Evolutionary conservation across 2,329 filamentous ascomycete species (phyloP), one percentile per base, ranked within the genome.

Genomic region (Magnaporthiopsis incrustans): DNA sequence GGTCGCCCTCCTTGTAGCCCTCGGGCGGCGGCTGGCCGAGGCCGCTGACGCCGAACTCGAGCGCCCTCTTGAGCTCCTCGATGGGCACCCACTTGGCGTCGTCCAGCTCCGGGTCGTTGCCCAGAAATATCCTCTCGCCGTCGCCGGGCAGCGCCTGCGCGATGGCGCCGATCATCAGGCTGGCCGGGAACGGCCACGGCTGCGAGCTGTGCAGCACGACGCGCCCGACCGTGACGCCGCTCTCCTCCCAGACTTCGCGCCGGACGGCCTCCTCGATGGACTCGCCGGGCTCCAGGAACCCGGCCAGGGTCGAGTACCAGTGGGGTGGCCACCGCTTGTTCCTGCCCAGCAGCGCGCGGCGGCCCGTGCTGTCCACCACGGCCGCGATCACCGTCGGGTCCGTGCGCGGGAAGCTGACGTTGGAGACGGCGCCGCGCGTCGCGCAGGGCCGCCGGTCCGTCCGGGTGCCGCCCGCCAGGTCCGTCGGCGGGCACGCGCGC

Each of bases 321-420:
- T 90, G 74, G 1, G 85, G 81, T 1, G 95, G 95, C 83, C 89
- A 99, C 63, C 91, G 85, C 76, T 90, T 90, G 72, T 91, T 87
- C 18, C 95, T 88, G 53, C 95, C 95, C 0, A 99, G 88, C 10
- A 99, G 85, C 56, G 97, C 78, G 66, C 86, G 85, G 68, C 88
- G 84, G 61, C 89, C 89, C 69, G 96, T 91, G 62, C 88, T 82
- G 63, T 90, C 96, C 38, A 98, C 85, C 14, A 97, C 89, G 0
- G 93, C 94, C 78, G 96, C 93, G 77, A 99, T 99, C 74, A 98
- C 92, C 33, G 92, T 96, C 1, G 93, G 92, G 71, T 97, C 93
- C 2, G 94, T 97, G 62, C 93, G 86, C 3, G 94, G 94, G 81
- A 97, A 98, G 72, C 84, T 89, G 63, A 97, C 82, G 77, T 99